These are phyloP conservation scores for Pseudopyrenochaeta lycopersici DNA, from an alignment of 2,329 filamentous ascomycete genomes.

Conservation along the genomic window DNA sequence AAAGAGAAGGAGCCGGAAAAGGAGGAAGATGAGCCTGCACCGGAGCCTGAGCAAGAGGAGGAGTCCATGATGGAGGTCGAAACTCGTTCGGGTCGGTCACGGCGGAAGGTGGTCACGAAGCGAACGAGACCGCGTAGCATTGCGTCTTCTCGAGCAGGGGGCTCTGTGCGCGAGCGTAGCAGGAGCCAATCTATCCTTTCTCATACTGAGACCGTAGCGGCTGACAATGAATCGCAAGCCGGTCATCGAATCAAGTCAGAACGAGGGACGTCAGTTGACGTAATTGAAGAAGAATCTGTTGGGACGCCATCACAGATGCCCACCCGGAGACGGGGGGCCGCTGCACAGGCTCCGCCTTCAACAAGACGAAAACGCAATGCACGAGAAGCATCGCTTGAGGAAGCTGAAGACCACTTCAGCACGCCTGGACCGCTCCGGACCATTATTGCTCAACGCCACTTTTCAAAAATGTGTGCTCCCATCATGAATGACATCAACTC, in stretches of 20 bases:
- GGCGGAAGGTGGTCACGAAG: constrained; percentile 40
- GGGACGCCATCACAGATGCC: constrained; percentile 42
- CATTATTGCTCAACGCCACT: constrained; percentile 59
- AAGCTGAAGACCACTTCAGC: constrained; percentile 39
- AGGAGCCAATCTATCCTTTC: constrained; percentile 60
- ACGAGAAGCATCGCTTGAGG: constrained; percentile 43
- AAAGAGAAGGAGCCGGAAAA: constrained; percentile 34
- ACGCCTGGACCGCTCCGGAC: constrained; percentile 37
- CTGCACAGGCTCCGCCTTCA: constrained; percentile 30
- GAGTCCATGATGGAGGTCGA: constrained; percentile 36
- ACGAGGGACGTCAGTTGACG: constrained; percentile 55
- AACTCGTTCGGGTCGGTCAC: constrained; percentile 39
- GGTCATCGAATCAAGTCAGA: constrained; percentile 57
- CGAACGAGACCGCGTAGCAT: constrained; percentile 51
- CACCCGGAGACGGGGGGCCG: constrained; percentile 39
- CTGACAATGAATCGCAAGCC: constrained; percentile 51
- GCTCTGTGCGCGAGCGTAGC: constrained; percentile 55
- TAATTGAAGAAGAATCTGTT: constrained; percentile 47
- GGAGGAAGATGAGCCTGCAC: constrained; percentile 16
- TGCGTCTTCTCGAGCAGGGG: constrained; percentile 57
- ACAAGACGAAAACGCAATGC: constrained; percentile 55
- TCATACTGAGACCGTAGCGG: constrained; percentile 52
- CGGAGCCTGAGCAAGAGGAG: constrained; percentile 29
- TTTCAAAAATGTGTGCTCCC: constrained; percentile 56
- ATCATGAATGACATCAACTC: constrained; percentile 62